A percentile compares a stretch with the other conserved stretches of the same genome.
Evolutionary conservation across 2,329 filamentous ascomycete species (phyloP).

Genomic region (Gaeumannomyces tritici): DNA sequence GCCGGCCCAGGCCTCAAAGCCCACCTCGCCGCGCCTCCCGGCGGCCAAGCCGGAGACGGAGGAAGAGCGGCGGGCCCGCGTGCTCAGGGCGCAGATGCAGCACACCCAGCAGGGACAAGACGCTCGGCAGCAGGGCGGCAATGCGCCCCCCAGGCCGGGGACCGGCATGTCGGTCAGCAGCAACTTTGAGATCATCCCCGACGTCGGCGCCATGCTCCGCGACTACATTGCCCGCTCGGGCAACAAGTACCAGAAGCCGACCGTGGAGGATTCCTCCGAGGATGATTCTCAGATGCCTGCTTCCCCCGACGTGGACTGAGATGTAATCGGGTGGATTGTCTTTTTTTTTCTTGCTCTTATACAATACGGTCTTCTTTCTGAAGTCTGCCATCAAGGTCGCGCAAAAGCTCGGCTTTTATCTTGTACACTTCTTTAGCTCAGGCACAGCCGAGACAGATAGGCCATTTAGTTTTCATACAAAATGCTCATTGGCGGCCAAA

Average conservation of each 20-base stretch:
- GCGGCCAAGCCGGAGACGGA: not conserved
- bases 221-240: not conserved
- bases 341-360: not conserved
- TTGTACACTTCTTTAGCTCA: not conserved
- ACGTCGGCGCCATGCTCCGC: not conserved
- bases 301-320: conserved; percentile 4
- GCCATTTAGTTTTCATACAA: not conserved
- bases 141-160: not conserved
- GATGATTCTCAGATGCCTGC: not conserved
- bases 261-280: conserved; percentile 3
- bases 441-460: not conserved
- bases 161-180: not conserved
- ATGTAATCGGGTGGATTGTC: no score
- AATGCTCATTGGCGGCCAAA: not conserved
- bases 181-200: not conserved
- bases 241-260: conserved; percentile 1
- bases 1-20: not conserved
- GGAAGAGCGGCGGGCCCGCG: not conserved
- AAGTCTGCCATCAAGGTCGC: not conserved
- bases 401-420: not conserved
- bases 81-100: not conserved
- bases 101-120: not conserved
- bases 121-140: conserved; percentile 3
- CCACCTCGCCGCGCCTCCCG: not conserved
- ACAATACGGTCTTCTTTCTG: not conserved